Evolutionary conservation across 164 flowering plant species (phyloP).

Genomic region (Tinospora cordifolia): DNA sequence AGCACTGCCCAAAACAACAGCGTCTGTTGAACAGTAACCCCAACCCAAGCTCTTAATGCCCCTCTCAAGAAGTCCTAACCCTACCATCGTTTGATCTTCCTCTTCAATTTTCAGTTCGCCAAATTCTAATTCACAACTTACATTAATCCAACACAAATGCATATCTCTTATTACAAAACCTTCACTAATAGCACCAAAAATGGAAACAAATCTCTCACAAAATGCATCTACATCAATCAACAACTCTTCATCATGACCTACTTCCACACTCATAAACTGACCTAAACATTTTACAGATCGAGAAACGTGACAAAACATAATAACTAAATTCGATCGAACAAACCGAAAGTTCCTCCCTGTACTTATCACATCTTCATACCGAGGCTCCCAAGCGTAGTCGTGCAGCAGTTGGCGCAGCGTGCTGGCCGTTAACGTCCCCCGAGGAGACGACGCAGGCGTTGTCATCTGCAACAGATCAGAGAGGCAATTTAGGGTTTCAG

Average conservation of each 20-base stretch:
- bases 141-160: conserved; percentile 68
- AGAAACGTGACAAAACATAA: conserved; percentile 51
- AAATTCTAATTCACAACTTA: conserved; percentile 23
- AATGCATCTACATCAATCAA: conserved; percentile 23
- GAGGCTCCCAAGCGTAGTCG: conserved; percentile 71
- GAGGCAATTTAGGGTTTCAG: conserved; percentile 33
- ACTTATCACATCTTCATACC: conserved; percentile 25
- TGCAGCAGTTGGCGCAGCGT: conserved; percentile 55
- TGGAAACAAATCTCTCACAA: conserved; percentile 22
- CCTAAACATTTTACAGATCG: conserved; percentile 23
- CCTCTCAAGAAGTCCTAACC: conserved; percentile 20
- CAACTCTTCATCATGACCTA: conserved; percentile 18
- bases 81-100: conserved; percentile 8
- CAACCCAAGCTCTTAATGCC: conserved; percentile 63
- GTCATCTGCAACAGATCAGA: neutral
- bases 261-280: conserved; percentile 31
- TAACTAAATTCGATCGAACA: conserved; percentile 56
- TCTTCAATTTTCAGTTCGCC: conserved; percentile 6
- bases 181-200: conserved; percentile 43
- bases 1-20: conserved; percentile 63
- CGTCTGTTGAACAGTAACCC: conserved; percentile 66
- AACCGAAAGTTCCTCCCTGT: conserved; percentile 7
- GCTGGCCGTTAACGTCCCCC: conserved; percentile 29
- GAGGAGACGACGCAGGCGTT: conserved; percentile 12
- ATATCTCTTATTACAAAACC: conserved; percentile 30